Evolutionary conservation across 805 yeast species (phyloP).

Genomic region (Metschnikowia henanensis): DNA sequence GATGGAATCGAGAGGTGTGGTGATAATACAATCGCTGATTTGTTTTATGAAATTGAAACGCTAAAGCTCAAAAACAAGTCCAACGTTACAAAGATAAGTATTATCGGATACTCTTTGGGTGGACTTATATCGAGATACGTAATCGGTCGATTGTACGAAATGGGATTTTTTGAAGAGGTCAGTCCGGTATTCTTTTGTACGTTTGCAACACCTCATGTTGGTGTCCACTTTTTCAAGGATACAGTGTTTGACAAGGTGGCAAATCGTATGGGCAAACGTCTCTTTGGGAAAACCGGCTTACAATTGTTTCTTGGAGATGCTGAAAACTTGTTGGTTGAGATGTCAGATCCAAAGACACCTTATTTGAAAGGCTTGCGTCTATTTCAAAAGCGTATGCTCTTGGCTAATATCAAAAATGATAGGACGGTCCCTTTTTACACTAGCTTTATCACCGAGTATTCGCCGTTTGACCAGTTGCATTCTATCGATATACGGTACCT

Average conservation of each 20-base stretch:
- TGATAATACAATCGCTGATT: slow-evolving; percentile 34
- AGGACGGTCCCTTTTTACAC: slow-evolving; percentile 88
- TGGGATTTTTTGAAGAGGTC: slow-evolving; percentile 51
- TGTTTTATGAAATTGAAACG: slow-evolving; percentile 41
- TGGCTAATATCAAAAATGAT: slow-evolving; percentile 81
- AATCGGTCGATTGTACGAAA: slow-evolving; percentile 63
- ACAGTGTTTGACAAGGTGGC: slow-evolving; percentile 33
- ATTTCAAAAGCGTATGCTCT: slow-evolving; percentile 57
- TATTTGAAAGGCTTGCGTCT: slow-evolving; percentile 54
- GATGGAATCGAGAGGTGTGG: slow-evolving; percentile 41
- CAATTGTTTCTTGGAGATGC: slow-evolving; percentile 39
- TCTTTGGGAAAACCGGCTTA: slow-evolving; percentile 39
- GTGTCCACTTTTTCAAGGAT: slow-evolving; percentile 38
- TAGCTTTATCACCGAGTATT: slow-evolving; percentile 66
- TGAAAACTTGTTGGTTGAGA: slow-evolving; percentile 45
- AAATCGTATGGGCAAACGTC: slow-evolving; percentile 32
- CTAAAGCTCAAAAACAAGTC: slow-evolving; percentile 28
- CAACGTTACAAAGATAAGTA: slow-evolving; percentile 63
- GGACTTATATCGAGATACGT: slow-evolving; percentile 83
- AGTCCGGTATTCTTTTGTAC: slow-evolving; percentile 58
- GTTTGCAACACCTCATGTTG: slow-evolving; percentile 63
- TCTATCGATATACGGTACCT: slow-evolving; percentile 48
- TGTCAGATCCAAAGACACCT: slow-evolving; percentile 52
- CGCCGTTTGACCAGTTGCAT: slow-evolving; percentile 69
- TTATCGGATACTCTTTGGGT: slow-evolving; percentile 88